A percentile compares a stretch with the other conserved stretches of the same genome.
phyloP scores from a whole-genome alignment of 225 moss, liverwort and hornwort genomes.

The Pseudisothecium myosuroides region DNA sequence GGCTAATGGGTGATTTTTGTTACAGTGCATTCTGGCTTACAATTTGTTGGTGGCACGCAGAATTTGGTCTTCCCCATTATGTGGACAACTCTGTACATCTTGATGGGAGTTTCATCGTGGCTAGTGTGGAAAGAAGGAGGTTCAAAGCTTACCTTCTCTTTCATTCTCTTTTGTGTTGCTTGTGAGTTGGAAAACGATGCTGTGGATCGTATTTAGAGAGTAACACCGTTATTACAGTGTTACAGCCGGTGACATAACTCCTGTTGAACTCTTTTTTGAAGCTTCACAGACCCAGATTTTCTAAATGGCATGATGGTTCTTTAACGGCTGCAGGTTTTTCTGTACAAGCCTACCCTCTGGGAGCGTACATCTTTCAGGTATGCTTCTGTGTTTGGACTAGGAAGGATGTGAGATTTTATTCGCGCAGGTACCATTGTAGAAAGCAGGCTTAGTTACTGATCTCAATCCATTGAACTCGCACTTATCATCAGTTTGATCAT shows the following conservation, averaged over 20 bases:
- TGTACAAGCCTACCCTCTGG: slow-evolving; percentile 51
- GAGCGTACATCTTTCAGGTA: slow-evolving; percentile 66
- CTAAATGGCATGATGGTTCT: neutral
- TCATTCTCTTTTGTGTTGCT: neutral
- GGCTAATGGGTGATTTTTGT: neutral
- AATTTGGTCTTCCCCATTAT: slow-evolving; percentile 59
- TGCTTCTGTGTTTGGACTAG: neutral
- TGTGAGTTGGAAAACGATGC: neutral
- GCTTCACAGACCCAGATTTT: neutral
- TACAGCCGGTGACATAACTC: neutral
- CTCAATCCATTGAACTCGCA: neutral
- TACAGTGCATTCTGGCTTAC: neutral
- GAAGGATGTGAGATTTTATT: neutral
- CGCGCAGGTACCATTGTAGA: neutral
- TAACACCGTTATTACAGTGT: neutral
- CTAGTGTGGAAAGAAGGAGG: slow-evolving; percentile 80
- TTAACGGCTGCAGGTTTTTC: slow-evolving; percentile 39
- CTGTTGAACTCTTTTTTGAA: neutral
- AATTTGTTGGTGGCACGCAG: slow-evolving; percentile 21
- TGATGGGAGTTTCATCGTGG: slow-evolving; percentile 78
- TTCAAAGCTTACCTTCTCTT: neutral
- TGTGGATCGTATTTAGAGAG: neutral
- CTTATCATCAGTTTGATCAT: neutral
- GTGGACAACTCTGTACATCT: slow-evolving; percentile 72
- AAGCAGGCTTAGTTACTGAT: neutral